Evolutionary conservation across 225 moss, liverwort and hornwort species (phyloP).

Genomic region (Pseudisothecium myosuroides): DNA sequence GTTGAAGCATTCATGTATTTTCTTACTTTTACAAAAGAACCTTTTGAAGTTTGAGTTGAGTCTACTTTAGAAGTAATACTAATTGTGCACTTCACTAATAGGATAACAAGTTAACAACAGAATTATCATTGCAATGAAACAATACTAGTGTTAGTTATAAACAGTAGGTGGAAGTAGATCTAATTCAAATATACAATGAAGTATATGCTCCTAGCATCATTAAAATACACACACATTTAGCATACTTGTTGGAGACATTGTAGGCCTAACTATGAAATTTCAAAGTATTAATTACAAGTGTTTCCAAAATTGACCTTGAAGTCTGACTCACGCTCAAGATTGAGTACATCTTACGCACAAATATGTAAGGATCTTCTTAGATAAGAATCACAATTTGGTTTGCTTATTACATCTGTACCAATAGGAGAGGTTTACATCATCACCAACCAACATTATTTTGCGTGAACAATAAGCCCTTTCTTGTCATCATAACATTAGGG

Average conservation of each 20-base stretch:
- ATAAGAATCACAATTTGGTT: not conserved
- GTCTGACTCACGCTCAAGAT: not conserved
- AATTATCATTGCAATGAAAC: not conserved
- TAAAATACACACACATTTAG: not conserved
- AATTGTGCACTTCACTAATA: not conserved
- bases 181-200: not conserved
- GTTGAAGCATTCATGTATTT: too few relatives aligned
- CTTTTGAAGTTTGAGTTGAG: not conserved
- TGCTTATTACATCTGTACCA: not conserved
- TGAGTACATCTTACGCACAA: not conserved
- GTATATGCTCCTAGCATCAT: too few relatives aligned
- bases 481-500: not conserved
- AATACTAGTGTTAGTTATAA: not conserved
- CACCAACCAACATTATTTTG: not conserved
- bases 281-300: not conserved
- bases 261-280: not conserved
- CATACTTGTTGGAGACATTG: not conserved
- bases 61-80: not conserved
- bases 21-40: too few relatives aligned
- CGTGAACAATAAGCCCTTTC: accelerated
- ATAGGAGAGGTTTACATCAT: not conserved
- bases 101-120: not conserved
- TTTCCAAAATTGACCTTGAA: not conserved
- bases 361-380: not conserved
- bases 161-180: not conserved